Conservation (phyloP, 202 grass and related monocot genomes). For the Digitaria exilis region DNA sequence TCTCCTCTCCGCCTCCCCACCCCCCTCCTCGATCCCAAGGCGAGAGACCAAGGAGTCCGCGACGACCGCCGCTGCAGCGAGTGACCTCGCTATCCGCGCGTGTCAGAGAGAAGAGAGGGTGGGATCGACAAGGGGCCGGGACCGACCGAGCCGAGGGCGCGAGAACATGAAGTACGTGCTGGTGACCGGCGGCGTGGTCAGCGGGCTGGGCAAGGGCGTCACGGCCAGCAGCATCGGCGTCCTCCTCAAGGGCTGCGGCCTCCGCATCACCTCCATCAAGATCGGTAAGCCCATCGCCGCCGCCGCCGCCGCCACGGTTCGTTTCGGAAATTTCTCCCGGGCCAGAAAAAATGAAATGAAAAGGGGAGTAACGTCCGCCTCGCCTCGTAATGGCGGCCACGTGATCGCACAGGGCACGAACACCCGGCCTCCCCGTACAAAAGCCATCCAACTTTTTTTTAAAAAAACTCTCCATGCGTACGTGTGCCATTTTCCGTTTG, state of each 20-base stretch:
- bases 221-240: slow-evolving; percentile 93
- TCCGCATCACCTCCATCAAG: slow-evolving; percentile 95
- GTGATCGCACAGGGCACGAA: slow-evolving; percentile 48
- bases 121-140: not conserved
- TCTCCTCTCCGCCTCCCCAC: not conserved
- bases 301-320: too few species aligned
- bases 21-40: not conserved
- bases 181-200: slow-evolving; percentile 87
- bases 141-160: too few species aligned
- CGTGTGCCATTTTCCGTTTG: slow-evolving; percentile 12
- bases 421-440: slow-evolving; percentile 33
- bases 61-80: not conserved
- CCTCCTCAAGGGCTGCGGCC: slow-evolving; percentile 81
- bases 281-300: slow-evolving; percentile 59
- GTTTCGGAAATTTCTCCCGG: not conserved
- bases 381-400: slow-evolving; percentile 53
- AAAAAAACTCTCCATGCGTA: not conserved
- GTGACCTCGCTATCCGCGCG: not conserved
- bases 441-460: slow-evolving; percentile 16
- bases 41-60: not conserved
- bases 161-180: slow-evolving; percentile 80
- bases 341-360: not conserved
- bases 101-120: not conserved
- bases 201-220: slow-evolving; percentile 86
- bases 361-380: not conserved